Evolutionary conservation across 495 filamentous ascomycete species (phyloP), one percentile per base, ranked within the genome.

Genomic region (Neurospora sp.): DNA sequence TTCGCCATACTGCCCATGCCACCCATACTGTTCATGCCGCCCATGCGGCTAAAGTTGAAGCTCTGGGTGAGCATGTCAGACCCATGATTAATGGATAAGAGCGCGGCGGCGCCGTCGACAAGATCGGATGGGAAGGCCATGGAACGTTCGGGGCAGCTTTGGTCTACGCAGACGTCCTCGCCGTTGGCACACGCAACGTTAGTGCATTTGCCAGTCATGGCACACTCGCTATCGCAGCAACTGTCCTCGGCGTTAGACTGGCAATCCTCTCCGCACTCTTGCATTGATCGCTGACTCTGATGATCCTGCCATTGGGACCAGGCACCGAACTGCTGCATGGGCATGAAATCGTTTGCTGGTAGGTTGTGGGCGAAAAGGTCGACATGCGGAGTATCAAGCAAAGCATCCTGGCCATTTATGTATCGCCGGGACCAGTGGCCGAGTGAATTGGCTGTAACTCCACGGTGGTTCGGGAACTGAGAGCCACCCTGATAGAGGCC

Each of bases 201-300:
- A 19, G 78, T 77, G 54, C 81, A 82, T 72, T 80, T 82, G 73
- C 76, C 80, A n/a, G 77, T 79, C 79, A 82, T 80, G 78, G 78
- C 80, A 70, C 81, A 82, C 76, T 82, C 72, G 74, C 78, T 81
- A 54, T 80, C 77, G 66, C 81, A 82, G 39, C 80, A 81, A 66
- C 75, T 78, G 69, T 74, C 73, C 69, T 75, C 77, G 69, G 34
- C 76, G 54, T 76, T 74, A 34, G 78, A 81, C 9, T 72, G 74
- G 74, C 79, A 77, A 62, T 80, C 79, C 11, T 80, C 81, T 39
- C 80, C 80, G 69, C 69, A 75, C 69, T 74, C 75, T 45, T 76
- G 76, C 71, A 74, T 74, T 9, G 74, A 43, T 31, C 19, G 70
- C 28, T 71, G 70, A n/a, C 40, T 40, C 62, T 73, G 71, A 28